These are phyloP conservation scores for Aspergillus saccharolyticus DNA, from an alignment of 495 filamentous ascomycete genomes.

Conservation along the genomic window DNA sequence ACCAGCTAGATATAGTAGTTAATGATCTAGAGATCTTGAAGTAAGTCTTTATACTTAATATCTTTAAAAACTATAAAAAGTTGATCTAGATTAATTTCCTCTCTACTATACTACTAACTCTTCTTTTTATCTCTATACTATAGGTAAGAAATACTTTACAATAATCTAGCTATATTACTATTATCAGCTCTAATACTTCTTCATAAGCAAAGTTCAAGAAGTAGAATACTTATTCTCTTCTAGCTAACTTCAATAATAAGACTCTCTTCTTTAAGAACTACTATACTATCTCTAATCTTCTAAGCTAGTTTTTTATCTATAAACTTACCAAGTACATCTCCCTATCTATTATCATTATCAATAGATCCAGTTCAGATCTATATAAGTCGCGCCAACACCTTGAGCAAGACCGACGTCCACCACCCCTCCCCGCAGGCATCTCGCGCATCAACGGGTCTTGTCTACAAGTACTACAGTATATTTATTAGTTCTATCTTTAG, in stretches of 20 bases:
- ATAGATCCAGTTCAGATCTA: constrained; percentile 16
- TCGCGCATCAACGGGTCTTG: no score
- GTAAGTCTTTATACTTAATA: constrained; percentile 23
- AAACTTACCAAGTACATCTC: constrained; percentile 10
- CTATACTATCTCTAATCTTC: constrained; percentile 17
- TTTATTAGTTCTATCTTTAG: constrained; percentile 2
- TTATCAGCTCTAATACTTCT: constrained; percentile 5
- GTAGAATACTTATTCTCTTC: neutral
- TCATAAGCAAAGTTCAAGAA: constrained; percentile 13
- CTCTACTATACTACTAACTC: constrained; percentile 27
- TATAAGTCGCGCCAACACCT: constrained; percentile 2
- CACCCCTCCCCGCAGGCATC: no score
- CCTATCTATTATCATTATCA: constrained; percentile 14
- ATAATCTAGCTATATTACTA: neutral
- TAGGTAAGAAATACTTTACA: neutral
- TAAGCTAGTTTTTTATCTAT: constrained; percentile 16
- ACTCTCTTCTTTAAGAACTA: constrained; percentile 3
- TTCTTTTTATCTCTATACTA: neutral
- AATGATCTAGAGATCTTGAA: constrained; percentile 49
- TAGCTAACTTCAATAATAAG: constrained; percentile 3
- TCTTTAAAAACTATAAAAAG: constrained; percentile 37
- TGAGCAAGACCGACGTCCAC: neutral
- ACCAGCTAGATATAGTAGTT: constrained; percentile 44
- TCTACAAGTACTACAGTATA: constrained; percentile 4
- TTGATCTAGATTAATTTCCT: constrained; percentile 33